These are phyloP conservation scores for Fusarium vanettenii DNA, from an alignment of 2,329 filamentous ascomycete species.

Conservation along the genomic window DNA sequence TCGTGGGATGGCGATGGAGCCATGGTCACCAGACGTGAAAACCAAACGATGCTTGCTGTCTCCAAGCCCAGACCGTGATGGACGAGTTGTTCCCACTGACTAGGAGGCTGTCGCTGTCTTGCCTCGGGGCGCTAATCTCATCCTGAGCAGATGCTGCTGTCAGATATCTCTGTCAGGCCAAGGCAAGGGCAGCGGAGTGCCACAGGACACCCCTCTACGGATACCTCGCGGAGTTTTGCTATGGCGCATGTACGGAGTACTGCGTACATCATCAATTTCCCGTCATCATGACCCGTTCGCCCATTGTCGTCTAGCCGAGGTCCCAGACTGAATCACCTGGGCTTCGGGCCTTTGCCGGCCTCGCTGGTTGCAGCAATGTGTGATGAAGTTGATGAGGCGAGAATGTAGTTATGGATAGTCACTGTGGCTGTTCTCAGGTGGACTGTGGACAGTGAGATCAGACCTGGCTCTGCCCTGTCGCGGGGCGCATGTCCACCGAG, in stretches of 20 bases:
- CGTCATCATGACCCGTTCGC: slow-evolving; percentile 1
- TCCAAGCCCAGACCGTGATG: slow-evolving; percentile 14
- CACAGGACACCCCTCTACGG: background rate
- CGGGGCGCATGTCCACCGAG: slow-evolving; percentile 3
- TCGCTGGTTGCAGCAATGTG: background rate
- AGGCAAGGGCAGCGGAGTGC: slow-evolving; percentile 4
- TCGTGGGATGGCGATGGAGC: slow-evolving; percentile 41
- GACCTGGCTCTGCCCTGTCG: slow-evolving; percentile 14
- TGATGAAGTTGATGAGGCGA: background rate
- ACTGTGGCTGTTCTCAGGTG: slow-evolving; percentile 3
- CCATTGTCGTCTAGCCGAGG: background rate
- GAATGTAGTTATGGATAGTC: background rate
- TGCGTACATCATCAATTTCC: slow-evolving; percentile 1
- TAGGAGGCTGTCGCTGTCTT: slow-evolving; percentile 4
- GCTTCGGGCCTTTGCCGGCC: background rate
- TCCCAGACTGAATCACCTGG: background rate
- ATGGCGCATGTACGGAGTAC: slow-evolving; percentile 4
- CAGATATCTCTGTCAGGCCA: slow-evolving; percentile 10
- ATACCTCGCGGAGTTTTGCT: slow-evolving; percentile 1
- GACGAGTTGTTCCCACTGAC: slow-evolving; percentile 14
- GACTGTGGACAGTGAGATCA: background rate
- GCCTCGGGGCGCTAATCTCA: slow-evolving; percentile 18
- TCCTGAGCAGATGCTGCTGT: background rate
- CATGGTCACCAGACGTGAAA: slow-evolving; percentile 42
- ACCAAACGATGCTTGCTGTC: slow-evolving; percentile 16